These are phyloP conservation scores for Populus hybrid DNA, from an alignment of 441 rosid species.

Conservation along the genomic window DNA sequence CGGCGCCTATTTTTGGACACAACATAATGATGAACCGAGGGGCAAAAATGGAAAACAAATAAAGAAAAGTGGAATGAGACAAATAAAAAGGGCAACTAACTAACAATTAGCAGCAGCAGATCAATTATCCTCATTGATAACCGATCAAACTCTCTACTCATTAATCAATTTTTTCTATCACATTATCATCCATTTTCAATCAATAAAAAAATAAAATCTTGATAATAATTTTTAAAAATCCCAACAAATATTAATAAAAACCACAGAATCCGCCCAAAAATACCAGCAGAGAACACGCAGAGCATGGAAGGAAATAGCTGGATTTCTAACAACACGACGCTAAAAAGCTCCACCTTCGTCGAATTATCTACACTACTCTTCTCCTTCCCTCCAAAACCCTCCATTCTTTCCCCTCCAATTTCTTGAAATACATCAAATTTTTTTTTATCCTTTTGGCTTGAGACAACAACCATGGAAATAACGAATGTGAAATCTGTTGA, in stretches of 20 bases:
- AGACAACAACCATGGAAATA: slow-evolving; percentile 28
- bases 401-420: neutral
- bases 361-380: neutral
- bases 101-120: no score
- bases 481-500: slow-evolving; percentile 41
- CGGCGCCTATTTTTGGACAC: no score
- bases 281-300: neutral
- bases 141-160: no score
- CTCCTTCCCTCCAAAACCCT: neutral
- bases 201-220: neutral
- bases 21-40: no score
- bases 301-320: slow-evolving; percentile 28
- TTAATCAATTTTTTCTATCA: no score
- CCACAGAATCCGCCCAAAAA: slow-evolving; percentile 16
- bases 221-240: neutral
- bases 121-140: no score
- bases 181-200: neutral
- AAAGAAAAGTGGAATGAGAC: no score
- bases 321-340: slow-evolving; percentile 22
- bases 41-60: no score
- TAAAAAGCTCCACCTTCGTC: slow-evolving; percentile 15
- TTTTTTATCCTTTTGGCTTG: no score
- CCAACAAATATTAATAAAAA: neutral
- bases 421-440: neutral
- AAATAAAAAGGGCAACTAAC: no score